Percentiles rank a stretch among this genome's conserved stretches.
phyloP scores from a whole-genome alignment of 2,329 filamentous ascomycete species.

The Bipolaris gigantea region DNA sequence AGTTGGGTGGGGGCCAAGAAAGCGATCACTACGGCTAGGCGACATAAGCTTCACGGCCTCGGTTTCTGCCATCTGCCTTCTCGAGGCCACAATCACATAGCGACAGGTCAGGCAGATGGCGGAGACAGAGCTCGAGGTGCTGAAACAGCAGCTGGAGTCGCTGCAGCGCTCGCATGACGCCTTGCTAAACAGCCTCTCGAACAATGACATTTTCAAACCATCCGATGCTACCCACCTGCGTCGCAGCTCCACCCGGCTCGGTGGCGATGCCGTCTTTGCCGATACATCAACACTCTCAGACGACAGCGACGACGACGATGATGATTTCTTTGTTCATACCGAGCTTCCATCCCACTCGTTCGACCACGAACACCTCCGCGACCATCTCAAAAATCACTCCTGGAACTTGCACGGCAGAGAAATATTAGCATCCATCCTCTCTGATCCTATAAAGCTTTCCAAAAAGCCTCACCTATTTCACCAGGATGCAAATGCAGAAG shows the following conservation, averaged over 20 bases:
- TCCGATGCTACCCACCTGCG: slow-evolving; percentile 28
- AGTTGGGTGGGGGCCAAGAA: slow-evolving; percentile 22
- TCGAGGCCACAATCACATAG: not conserved
- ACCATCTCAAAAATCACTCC: slow-evolving; percentile 49
- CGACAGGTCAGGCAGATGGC: slow-evolving; percentile 24
- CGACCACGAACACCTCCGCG: slow-evolving; percentile 50
- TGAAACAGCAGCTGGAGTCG: slow-evolving; percentile 37
- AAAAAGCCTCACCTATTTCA: slow-evolving; percentile 50
- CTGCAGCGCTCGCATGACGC: slow-evolving; percentile 39
- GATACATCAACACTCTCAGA: slow-evolving; percentile 42
- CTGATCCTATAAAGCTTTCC: slow-evolving; percentile 49
- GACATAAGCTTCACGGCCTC: slow-evolving; percentile 6
- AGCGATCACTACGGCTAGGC: not conserved
- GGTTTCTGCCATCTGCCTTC: not conserved
- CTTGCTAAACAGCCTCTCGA: slow-evolving; percentile 34
- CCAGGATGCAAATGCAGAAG: slow-evolving; percentile 45
- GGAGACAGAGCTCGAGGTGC: slow-evolving; percentile 34
- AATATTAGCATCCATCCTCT: slow-evolving; percentile 49
- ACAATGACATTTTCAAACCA: slow-evolving; percentile 33
- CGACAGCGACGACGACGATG: slow-evolving; percentile 41
- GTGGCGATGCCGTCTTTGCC: slow-evolving; percentile 34
- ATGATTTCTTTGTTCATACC: slow-evolving; percentile 45
- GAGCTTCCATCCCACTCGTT: slow-evolving; percentile 46
- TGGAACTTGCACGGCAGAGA: slow-evolving; percentile 48
- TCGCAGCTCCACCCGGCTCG: slow-evolving; percentile 26